phyloP scores from a whole-genome alignment of 148 eudicot genomes.

The Arctostaphylos glauca region DNA sequence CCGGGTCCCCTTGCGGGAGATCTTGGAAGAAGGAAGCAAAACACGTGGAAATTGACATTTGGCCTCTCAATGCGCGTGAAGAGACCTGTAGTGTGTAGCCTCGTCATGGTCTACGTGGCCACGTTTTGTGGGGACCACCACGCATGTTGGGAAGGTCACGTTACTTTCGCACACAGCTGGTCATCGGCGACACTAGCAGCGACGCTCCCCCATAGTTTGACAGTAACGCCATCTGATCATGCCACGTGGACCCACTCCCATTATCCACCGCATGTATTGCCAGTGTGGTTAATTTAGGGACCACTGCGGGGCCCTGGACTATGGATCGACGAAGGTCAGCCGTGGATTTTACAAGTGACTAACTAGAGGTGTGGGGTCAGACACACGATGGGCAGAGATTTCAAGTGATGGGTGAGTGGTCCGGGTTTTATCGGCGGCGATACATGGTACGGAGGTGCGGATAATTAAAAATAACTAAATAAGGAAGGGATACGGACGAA shows the following conservation, averaged over 20 bases:
- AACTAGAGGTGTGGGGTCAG: neutral
- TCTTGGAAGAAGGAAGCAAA: neutral
- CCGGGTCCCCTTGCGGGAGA: neutral
- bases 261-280: neutral
- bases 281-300: neutral
- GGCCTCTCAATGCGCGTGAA: slow-evolving; percentile 12
- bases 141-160: slow-evolving; percentile 6
- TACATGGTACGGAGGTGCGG: neutral
- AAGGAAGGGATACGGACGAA: too few species aligned
- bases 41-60: slow-evolving; percentile 34
- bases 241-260: neutral
- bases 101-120: slow-evolving; percentile 53
- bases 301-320: neutral
- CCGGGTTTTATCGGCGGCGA: neutral
- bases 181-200: slow-evolving; percentile 18
- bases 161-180: slow-evolving; percentile 33
- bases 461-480: too few species aligned
- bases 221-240: neutral
- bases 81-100: slow-evolving; percentile 40
- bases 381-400: neutral
- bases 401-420: neutral
- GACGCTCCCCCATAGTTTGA: neutral
- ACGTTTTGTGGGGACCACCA: slow-evolving; percentile 31
- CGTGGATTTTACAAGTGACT: neutral
- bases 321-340: neutral